Conservation (phyloP, 805 yeast genomes). For the Candida ascalaphidarum region DNA sequence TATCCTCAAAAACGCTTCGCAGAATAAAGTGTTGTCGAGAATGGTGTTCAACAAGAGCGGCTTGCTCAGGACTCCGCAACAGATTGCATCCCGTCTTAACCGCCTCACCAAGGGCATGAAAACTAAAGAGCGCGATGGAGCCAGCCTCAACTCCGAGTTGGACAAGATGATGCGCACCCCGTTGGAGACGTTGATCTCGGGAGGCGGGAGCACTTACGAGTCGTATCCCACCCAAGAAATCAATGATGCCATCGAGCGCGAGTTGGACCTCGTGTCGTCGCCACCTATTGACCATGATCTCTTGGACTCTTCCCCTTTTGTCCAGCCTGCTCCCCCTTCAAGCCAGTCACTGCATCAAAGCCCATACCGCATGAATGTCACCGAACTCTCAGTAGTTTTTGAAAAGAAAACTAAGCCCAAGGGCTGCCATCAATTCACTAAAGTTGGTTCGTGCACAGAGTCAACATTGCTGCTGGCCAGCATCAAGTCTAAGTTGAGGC, state of each 20-base stretch:
- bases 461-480: no score
- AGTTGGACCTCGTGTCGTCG: constrained; percentile 19
- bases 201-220: no score
- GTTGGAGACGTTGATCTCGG: constrained; percentile 14
- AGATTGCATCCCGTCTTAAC: constrained; percentile 15
- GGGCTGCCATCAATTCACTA: no score
- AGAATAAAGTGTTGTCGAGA: not conserved
- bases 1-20: constrained; percentile 15
- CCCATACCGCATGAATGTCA: constrained; percentile 4
- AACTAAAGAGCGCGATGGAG: no score
- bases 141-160: constrained; percentile 9
- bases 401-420: constrained; percentile 1
- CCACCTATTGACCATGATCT: constrained; percentile 9
- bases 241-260: constrained; percentile 20
- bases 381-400: constrained; percentile 6
- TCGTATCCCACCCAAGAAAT: constrained; percentile 12
- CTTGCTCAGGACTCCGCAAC: not conserved
- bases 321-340: not conserved
- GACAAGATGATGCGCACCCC: constrained; percentile 21
- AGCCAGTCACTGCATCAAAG: constrained; percentile 1
- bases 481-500: no score
- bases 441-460: no score
- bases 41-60: not conserved
- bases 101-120: constrained; percentile 13
- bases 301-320: no score